Evolutionary conservation across 306 rosid species (phyloP), one percentile per base, ranked within the genome.

Genomic region (Acacia acuminata): DNA sequence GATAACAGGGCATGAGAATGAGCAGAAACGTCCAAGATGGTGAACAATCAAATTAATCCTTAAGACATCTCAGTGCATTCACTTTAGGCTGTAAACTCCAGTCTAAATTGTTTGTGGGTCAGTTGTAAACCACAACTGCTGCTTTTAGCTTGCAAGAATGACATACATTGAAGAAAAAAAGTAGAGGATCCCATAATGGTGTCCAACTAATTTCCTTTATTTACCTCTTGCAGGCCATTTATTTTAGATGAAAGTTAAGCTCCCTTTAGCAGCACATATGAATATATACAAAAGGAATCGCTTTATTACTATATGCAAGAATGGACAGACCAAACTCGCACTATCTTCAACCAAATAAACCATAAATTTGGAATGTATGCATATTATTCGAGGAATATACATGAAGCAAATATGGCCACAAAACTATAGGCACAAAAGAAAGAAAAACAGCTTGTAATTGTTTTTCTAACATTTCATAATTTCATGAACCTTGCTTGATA

Each of bases 401-500:
- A 19, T 8, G 56, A 27, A 25, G 67, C 32, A 25, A 53, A 38
- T 60, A 45, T 61, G 65, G 53, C 56, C 47, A 50, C 53, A 30
- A 36, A 30, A 69, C 32, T 17, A 24, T 11, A 45, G 48, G 58
- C 56, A 74, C 40, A 43, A 25, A 78, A 67, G 51, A 25, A 58
- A 43, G 65, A 44, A 56, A 79, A 53, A 40, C 42, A 38, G 42
- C 42, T 24, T 58, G 2, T 69, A 60, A 82, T 51, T 58, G 48
- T 78, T 73, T 55, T 42, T 65, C 32, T 17, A 64, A 53, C 1
- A 20, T 20, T 53, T 53, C 25, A 53, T 53, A 15, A 19, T 72
- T 81, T 81, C 61, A 82, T 63, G 25, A 79, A 43, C 34, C 17
- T 43, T 14, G 51, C 81, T 12, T 70, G 78, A 30, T 69, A 75